Evolutionary conservation across 2,329 filamentous ascomycete species (phyloP).

Genomic region (Fusarium sororula): DNA sequence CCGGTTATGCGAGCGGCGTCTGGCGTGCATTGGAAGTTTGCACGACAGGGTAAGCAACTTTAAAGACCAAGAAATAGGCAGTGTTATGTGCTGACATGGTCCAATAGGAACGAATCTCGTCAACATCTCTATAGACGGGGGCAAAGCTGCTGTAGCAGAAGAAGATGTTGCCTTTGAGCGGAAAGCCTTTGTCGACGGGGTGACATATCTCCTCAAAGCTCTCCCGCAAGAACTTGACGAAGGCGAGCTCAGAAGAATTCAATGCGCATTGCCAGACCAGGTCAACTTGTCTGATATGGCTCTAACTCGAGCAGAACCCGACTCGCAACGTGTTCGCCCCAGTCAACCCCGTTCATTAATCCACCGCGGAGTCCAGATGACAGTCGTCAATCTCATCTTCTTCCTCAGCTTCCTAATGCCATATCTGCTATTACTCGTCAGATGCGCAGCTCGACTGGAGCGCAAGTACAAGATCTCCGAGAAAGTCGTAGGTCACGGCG

Average conservation of each 20-base stretch:
- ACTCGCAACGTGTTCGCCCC: neutral
- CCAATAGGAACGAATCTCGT: constrained; percentile 41
- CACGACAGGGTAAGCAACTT: constrained; percentile 44
- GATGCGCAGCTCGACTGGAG: constrained; percentile 68
- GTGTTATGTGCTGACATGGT: neutral
- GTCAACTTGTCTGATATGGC: constrained; percentile 2
- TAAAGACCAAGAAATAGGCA: neutral
- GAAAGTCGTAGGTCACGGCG: constrained; percentile 72
- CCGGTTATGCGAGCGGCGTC: constrained; percentile 42
- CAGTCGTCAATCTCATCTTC: constrained; percentile 67
- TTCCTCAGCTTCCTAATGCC: constrained; percentile 68
- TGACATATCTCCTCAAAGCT: constrained; percentile 71
- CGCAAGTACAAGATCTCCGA: constrained; percentile 75
- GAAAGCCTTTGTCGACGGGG: constrained; percentile 70
- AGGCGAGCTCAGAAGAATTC: constrained; percentile 58
- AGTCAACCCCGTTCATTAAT: constrained; percentile 57
- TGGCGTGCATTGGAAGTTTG: constrained; percentile 47
- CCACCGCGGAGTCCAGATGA: constrained; percentile 65
- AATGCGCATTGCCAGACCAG: constrained; percentile 40
- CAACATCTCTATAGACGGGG: constrained; percentile 42
- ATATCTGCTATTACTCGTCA: constrained; percentile 64
- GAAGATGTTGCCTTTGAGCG: constrained; percentile 54
- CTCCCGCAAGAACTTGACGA: constrained; percentile 66
- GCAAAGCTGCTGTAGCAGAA: constrained; percentile 35
- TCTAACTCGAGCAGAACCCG: neutral